Conservation (phyloP, 371 early-diverging fungal genomes). For the Blastocladiella emersonii region DNA sequence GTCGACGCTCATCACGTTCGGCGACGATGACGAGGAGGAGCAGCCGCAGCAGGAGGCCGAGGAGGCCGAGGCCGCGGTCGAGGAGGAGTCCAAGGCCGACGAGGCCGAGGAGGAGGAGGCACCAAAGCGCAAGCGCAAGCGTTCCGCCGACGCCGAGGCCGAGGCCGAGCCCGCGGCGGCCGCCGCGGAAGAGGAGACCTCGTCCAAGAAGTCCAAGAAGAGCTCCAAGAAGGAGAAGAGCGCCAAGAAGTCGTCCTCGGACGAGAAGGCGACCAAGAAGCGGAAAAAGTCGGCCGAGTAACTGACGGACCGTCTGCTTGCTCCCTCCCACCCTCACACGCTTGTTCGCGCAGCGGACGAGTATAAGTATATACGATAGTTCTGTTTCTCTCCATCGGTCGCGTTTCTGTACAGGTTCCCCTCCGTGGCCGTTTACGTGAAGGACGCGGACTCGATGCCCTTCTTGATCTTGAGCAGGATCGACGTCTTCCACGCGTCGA, state of each 20-base stretch:
- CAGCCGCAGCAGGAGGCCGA: too few species aligned
- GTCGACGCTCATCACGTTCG: background rate
- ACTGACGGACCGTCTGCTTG: too few species aligned
- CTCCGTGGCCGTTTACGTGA: slow-evolving; percentile 15
- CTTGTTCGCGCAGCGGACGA: too few species aligned
- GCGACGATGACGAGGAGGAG: background rate
- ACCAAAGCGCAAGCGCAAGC: background rate
- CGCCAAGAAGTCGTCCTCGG: too few species aligned
- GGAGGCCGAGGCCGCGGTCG: background rate
- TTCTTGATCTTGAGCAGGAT: slow-evolving; percentile 81
- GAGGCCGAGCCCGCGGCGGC: background rate
- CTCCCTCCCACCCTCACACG: too few species aligned
- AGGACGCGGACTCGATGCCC: slow-evolving; percentile 35
- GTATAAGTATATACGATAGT: too few species aligned
- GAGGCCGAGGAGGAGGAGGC: background rate
- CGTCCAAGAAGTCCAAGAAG: too few species aligned
- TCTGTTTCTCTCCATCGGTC: too few species aligned
- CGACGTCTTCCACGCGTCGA: slow-evolving; percentile 91
- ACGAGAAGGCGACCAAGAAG: background rate
- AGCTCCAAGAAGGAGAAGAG: background rate
- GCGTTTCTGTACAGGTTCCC: too few species aligned
- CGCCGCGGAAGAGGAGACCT: too few species aligned
- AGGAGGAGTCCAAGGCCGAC: background rate
- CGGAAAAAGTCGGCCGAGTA: background rate
- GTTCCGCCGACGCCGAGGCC: background rate